Conservation (phyloP, 495 filamentous ascomycete genomes). For the Xylaria castorea region DNA sequence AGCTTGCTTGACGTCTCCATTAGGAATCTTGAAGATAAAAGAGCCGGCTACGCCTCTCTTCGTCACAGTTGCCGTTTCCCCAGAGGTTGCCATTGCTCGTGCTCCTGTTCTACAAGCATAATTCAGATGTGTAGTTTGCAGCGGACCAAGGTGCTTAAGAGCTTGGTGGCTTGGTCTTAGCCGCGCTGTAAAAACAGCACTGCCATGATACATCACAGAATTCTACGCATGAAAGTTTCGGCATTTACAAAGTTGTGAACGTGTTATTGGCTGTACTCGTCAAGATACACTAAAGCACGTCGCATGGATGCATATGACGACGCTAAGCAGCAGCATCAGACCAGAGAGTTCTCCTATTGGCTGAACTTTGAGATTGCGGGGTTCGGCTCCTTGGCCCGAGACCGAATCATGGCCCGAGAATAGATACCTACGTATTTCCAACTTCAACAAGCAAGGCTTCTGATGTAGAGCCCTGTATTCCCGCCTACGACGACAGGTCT, state of each 20-base stretch:
- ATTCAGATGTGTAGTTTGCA: background rate
- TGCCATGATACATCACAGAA: constrained; percentile 22
- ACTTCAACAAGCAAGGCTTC: background rate
- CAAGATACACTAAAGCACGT: background rate
- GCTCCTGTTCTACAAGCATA: background rate
- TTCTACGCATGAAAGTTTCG: background rate
- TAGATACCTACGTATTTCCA: no score
- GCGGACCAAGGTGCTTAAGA: background rate
- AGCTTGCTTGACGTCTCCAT: constrained; percentile 39
- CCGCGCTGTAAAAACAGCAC: background rate
- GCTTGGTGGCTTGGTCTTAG: background rate
- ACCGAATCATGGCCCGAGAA: no score
- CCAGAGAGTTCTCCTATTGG: background rate
- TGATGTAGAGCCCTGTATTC: no score
- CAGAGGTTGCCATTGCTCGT: constrained; percentile 18
- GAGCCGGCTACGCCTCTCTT: constrained; percentile 61
- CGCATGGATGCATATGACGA: background rate
- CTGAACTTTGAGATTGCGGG: background rate
- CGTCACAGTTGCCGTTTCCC: constrained; percentile 23
- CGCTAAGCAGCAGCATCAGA: background rate
- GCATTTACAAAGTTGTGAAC: background rate
- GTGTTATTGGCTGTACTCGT: constrained; percentile 1
- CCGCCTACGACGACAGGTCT: background rate
- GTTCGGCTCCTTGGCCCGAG: background rate
- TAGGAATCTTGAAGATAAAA: constrained; percentile 58